Percentiles rank a stretch among this genome's conserved stretches.
These are phyloP conservation scores for Shiraia sp. DNA, from an alignment of 2,329 filamentous ascomycete genomes.

Conservation along the genomic window DNA sequence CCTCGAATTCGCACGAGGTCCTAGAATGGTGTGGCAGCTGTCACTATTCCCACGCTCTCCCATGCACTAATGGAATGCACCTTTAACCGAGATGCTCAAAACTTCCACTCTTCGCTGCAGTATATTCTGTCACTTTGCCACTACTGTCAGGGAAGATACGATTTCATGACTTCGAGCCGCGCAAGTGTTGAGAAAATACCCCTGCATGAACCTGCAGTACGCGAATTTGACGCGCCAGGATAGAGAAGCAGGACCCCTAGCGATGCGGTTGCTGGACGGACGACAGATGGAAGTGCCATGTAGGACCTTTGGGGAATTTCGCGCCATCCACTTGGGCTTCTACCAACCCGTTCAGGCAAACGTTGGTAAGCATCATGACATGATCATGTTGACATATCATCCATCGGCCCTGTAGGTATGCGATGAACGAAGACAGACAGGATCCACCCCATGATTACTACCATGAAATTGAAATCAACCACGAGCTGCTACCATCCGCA, in stretches of 20 bases:
- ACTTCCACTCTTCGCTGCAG: not conserved
- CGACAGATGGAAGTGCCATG: no score
- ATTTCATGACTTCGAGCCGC: not conserved
- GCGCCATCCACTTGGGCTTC: no score
- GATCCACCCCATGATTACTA: not conserved
- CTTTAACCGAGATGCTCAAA: not conserved
- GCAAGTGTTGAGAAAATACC: not conserved
- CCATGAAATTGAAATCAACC: not conserved
- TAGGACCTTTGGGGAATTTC: no score
- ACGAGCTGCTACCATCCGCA: slow-evolving; percentile 1
- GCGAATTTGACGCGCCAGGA: not conserved
- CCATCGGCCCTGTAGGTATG: not conserved
- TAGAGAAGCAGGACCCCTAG: not conserved
- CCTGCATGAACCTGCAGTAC: not conserved
- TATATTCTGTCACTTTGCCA: not conserved
- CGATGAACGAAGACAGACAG: not conserved
- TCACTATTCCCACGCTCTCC: slow-evolving; percentile 6
- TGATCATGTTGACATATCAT: no score
- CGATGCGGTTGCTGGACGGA: no score
- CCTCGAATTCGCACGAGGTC: not conserved
- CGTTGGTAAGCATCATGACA: no score
- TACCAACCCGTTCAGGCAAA: no score
- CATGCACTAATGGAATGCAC: slow-evolving; percentile 4
- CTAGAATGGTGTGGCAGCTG: slow-evolving; percentile 3
- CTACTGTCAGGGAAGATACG: not conserved